phyloP scores from a whole-genome alignment of 805 yeast species.

The Lachancea lanzarotensis region DNA sequence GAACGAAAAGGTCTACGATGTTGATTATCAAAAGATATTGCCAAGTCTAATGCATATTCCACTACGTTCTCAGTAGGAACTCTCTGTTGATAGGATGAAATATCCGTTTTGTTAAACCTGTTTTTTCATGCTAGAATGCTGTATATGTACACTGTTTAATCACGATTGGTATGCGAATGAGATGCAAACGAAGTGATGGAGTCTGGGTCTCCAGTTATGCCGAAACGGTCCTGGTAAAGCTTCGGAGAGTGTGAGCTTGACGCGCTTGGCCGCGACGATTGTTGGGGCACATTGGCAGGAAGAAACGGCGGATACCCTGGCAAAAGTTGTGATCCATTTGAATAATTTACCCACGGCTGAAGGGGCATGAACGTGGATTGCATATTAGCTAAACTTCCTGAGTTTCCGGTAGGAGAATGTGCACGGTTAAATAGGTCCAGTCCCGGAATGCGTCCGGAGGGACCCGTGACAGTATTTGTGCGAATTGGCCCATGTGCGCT shows the following conservation, averaged over 20 bases:
- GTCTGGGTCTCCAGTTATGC: conserved; percentile 3
- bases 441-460: conserved; percentile 1
- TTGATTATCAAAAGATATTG: no score
- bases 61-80: no score
- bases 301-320: conserved; percentile 5
- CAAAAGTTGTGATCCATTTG: conserved; percentile 1
- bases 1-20: no score
- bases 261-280: conserved; percentile 3
- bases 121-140: not conserved
- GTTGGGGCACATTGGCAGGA: conserved; percentile 5
- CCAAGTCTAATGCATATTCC: no score
- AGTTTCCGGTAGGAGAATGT: not conserved
- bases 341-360: conserved; percentile 4
- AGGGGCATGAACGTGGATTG: conserved; percentile 3
- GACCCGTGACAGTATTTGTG: not conserved
- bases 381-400: not conserved
- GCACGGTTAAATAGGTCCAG: conserved; percentile 1
- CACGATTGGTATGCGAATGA: conserved; percentile 3
- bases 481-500: not conserved
- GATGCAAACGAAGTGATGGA: conserved; percentile 6
- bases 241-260: conserved; percentile 2
- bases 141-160: not conserved
- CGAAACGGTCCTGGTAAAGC: conserved; percentile 2
- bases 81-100: not conserved
- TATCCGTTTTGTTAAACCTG: not conserved